Evolutionary conservation across 148 eudicot species (phyloP).

Genomic region (Cornus suecica): DNA sequence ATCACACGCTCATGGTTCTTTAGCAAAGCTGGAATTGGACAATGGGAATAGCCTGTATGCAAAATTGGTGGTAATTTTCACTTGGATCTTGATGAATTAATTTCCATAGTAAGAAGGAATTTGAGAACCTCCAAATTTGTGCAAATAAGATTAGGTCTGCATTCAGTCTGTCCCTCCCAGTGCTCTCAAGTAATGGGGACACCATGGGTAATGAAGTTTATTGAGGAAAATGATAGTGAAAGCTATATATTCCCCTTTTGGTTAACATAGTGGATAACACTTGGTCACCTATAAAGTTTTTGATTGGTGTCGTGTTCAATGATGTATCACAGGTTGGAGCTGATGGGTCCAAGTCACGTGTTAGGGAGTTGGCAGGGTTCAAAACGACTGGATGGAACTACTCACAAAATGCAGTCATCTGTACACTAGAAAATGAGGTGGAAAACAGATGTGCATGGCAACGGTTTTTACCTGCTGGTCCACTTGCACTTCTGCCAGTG

Average conservation of each 20-base stretch:
- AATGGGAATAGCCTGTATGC: slow-evolving; percentile 71
- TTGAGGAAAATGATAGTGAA: not conserved
- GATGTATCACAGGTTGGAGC: slow-evolving; percentile 74
- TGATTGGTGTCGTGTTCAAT: not conserved
- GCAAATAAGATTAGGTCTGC: too few relatives aligned
- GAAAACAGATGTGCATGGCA: slow-evolving; percentile 90
- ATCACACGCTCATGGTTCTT: slow-evolving; percentile 34
- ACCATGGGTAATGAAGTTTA: too few relatives aligned
- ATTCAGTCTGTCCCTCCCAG: too few relatives aligned
- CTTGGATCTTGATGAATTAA: not conserved
- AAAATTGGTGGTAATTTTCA: slow-evolving; percentile 79
- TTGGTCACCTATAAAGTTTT: too few relatives aligned
- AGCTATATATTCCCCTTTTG: not conserved
- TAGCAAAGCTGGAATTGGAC: slow-evolving; percentile 69
- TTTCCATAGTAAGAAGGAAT: not conserved
- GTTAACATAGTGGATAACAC: not conserved
- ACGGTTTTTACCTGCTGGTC: slow-evolving; percentile 90
- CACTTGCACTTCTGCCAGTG: slow-evolving; percentile 89
- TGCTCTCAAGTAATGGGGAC: too few relatives aligned
- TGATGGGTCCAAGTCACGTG: slow-evolving; percentile 94
- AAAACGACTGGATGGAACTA: slow-evolving; percentile 78
- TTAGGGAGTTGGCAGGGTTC: slow-evolving; percentile 80
- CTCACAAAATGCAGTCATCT: slow-evolving; percentile 85
- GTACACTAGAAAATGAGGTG: slow-evolving; percentile 74
- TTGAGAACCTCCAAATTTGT: too few relatives aligned